Evolutionary conservation across 2,329 filamentous ascomycete species (phyloP).

Genomic region (Orbilia ellipsospora): DNA sequence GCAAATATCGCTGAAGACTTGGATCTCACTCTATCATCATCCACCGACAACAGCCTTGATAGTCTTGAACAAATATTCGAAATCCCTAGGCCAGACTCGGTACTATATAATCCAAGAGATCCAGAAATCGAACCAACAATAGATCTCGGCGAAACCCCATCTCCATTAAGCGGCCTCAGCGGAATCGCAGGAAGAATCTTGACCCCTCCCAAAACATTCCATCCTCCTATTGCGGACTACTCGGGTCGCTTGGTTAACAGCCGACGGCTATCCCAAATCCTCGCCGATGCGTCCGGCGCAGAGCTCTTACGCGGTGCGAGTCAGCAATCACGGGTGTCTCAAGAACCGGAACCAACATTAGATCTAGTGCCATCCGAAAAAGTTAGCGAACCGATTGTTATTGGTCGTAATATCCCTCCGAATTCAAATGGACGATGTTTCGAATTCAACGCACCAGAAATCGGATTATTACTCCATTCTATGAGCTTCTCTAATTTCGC

Average conservation of each 20-base stretch:
- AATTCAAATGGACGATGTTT: slow-evolving; percentile 24
- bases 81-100: not conserved
- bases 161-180: not conserved
- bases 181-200: slow-evolving; percentile 38
- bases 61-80: slow-evolving; percentile 20
- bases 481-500: slow-evolving; percentile 20
- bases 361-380: not conserved
- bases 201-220: slow-evolving; percentile 2
- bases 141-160: not conserved
- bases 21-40: not conserved
- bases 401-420: not conserved
- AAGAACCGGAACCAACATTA: not conserved
- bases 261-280: slow-evolving; percentile 17
- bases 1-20: not conserved
- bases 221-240: slow-evolving; percentile 30
- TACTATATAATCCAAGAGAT: slow-evolving; percentile 2
- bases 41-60: slow-evolving; percentile 6
- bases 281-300: slow-evolving; percentile 17
- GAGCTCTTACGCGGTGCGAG: slow-evolving; percentile 2
- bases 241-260: slow-evolving; percentile 2
- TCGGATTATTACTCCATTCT: slow-evolving; percentile 7
- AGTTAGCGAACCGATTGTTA: not conserved
- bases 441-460: slow-evolving; percentile 25
- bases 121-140: not conserved
- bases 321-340: slow-evolving; percentile 10